Base-by-base conservation (phyloP, 2,329 filamentous ascomycete species). In the Dothidotthia symphoricarpi region DNA sequence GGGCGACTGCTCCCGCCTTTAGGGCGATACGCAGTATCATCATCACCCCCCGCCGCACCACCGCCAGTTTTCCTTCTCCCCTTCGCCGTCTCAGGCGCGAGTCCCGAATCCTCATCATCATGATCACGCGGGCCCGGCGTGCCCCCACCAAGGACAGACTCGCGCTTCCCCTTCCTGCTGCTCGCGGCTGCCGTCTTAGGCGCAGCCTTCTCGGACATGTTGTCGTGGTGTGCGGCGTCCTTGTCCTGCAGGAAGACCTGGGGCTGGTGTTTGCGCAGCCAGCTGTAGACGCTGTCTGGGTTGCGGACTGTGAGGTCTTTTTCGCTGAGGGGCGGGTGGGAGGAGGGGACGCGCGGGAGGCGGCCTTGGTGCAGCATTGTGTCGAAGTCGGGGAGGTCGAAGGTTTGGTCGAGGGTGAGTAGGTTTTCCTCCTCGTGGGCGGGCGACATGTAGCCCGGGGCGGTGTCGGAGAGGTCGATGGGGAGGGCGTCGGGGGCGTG, bases 251-350 rank as follows among this genome's bases (percentile, higher is more conserved):
- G 71, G 70, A 95, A 90, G 32, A 89, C 83, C 64, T 91, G 83
- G 3, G 89, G 86, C 42, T 88, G 83, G 66, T 95, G 78, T 61
- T 88, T 83, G 47, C 88, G 80, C 10, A 98, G 78, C 93, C 93
- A 98, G 66, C 94, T 96, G 71, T 95, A 94, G 3, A 95, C 90
- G 42, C 87, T 94, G 28, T 88, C 86, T 0, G 90, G 89, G 63
- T 97, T 97, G 34, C 79, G 79, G 16, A 88, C 67, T 38, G 81
- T 75, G 28, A 75, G 65, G 35, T 80, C 72, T 41, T 74, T 69
- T 57, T 72, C 69, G 39, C 64, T 61, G 40, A 73, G 61, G 27
- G 66, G 69, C 39, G 60, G 53, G 45, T 63, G 65, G 50, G 57
- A 68, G 54, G 67, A 72, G 28, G 61, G 40, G 41, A 55, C 57